A percentile compares a stretch with the other conserved stretches of the same genome.
These are phyloP conservation scores for Psilocybe cubensis DNA, from an alignment of 768 basidiomycete species.

Conservation along the genomic window DNA sequence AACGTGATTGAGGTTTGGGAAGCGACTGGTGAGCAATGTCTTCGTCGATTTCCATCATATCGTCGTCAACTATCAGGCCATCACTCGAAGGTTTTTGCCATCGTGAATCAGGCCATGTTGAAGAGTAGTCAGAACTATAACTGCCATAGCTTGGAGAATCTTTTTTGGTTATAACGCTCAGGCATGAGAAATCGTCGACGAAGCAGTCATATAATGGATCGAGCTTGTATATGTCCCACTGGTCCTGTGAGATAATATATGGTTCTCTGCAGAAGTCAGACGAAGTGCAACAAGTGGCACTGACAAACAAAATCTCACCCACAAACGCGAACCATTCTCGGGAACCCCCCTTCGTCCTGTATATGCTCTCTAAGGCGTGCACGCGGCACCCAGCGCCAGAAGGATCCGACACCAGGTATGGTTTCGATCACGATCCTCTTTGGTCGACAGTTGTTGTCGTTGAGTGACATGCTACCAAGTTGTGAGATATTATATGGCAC, in stretches of 20 bases:
- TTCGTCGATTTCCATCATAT: slow-evolving; percentile 23
- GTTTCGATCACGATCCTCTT: slow-evolving; percentile 80
- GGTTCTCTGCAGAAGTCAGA: slow-evolving; percentile 21
- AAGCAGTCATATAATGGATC: slow-evolving; percentile 75
- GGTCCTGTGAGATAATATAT: slow-evolving; percentile 65
- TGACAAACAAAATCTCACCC: slow-evolving; percentile 52
- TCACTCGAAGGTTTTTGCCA: slow-evolving; percentile 2
- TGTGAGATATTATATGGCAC: slow-evolving; percentile 41
- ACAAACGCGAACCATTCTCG: slow-evolving; percentile 65
- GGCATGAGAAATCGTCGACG: slow-evolving; percentile 47
- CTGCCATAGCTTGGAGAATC: slow-evolving; percentile 17
- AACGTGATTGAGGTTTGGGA: slow-evolving; percentile 4
- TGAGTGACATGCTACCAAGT: slow-evolving; percentile 43
- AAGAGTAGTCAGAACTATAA: neutral
- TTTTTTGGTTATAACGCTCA: slow-evolving; percentile 36
- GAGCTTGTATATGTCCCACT: slow-evolving; percentile 87
- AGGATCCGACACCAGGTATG: slow-evolving; percentile 51
- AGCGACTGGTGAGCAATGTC: slow-evolving; percentile 6
- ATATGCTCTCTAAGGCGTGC: slow-evolving; percentile 62
- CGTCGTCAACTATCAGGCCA: slow-evolving; percentile 26
- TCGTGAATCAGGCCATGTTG: neutral
- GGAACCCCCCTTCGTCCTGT: slow-evolving; percentile 72
- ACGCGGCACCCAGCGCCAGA: slow-evolving; percentile 81
- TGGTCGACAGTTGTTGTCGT: slow-evolving; percentile 55
- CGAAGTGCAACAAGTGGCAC: neutral